These are phyloP conservation scores for Astragalus membranaceus DNA, from an alignment of 306 rosid genomes.

Conservation along the genomic window DNA sequence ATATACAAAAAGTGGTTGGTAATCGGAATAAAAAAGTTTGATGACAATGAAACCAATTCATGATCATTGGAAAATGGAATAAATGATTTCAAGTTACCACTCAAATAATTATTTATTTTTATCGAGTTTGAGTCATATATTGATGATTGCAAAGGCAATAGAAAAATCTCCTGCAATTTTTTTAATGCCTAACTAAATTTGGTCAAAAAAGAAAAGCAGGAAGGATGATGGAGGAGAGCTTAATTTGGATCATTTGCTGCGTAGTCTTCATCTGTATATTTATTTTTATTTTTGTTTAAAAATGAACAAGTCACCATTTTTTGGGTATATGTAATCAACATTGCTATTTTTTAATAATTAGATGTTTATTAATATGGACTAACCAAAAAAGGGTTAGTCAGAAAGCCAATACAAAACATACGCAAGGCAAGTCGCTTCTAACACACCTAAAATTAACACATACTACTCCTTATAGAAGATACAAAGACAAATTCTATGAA, in stretches of 20 bases:
- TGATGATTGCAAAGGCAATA: constrained; percentile 18
- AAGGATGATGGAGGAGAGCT: not conserved
- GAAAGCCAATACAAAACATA: too few species aligned
- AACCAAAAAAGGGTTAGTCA: too few species aligned
- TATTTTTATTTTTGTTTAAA: too few species aligned
- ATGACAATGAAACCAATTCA: not conserved
- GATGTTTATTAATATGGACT: too few species aligned
- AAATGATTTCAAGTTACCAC: not conserved
- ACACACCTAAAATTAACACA: too few species aligned
- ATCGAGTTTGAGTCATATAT: constrained; percentile 26
- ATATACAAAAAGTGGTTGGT: not conserved
- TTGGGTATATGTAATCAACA: too few species aligned
- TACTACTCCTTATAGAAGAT: too few species aligned
- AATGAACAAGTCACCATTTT: not conserved
- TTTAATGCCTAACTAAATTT: not conserved
- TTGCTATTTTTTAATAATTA: too few species aligned
- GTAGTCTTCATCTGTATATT: not conserved
- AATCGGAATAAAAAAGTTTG: not conserved
- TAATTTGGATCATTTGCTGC: not conserved
- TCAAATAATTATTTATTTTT: not conserved
- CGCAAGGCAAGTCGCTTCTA: too few species aligned
- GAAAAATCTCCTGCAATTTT: not conserved
- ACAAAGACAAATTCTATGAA: too few species aligned
- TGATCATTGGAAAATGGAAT: constrained; percentile 6
- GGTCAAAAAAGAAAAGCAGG: not conserved